phyloP scores from a whole-genome alignment of 345 rosid genomes.

The Populus nigra region DNA sequence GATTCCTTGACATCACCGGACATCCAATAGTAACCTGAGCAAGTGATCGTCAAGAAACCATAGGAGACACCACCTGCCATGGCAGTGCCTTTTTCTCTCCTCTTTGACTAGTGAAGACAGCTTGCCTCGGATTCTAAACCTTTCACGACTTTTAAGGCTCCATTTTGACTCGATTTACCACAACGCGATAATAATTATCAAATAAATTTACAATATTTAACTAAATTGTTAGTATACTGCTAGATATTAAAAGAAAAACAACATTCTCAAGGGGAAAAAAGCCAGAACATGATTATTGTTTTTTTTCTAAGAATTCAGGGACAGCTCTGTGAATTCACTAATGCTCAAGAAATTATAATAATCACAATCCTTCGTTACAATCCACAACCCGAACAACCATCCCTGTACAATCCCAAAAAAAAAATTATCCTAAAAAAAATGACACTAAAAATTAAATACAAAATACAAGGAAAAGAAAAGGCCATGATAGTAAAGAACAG shows the following conservation, averaged over 20 bases:
- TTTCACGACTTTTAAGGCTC: neutral
- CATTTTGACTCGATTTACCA: neutral
- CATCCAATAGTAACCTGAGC: neutral
- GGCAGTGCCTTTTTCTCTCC: neutral
- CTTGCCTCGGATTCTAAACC: slow-evolving; percentile 8
- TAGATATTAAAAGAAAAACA: neutral
- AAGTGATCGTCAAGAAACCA: neutral
- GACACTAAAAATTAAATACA: neutral
- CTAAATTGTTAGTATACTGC: neutral
- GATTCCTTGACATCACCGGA: neutral
- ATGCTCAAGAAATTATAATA: neutral
- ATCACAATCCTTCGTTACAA: neutral
- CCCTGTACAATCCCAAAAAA: slow-evolving; percentile 11
- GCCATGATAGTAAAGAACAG: slow-evolving; percentile 1
- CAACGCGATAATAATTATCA: neutral
- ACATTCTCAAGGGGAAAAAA: neutral
- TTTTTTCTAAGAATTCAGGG: neutral
- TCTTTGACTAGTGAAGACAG: neutral
- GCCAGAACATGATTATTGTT: neutral
- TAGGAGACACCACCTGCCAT: neutral
- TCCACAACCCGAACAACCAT: neutral
- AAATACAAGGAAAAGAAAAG: neutral
- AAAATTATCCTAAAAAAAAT: neutral
- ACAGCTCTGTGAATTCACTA: neutral
- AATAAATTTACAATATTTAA: too few relatives aligned